A percentile compares a stretch with the other conserved stretches of the same genome.
Conservation (phyloP, 192 early-diverging fungal species). For the Endogone sp. region DNA sequence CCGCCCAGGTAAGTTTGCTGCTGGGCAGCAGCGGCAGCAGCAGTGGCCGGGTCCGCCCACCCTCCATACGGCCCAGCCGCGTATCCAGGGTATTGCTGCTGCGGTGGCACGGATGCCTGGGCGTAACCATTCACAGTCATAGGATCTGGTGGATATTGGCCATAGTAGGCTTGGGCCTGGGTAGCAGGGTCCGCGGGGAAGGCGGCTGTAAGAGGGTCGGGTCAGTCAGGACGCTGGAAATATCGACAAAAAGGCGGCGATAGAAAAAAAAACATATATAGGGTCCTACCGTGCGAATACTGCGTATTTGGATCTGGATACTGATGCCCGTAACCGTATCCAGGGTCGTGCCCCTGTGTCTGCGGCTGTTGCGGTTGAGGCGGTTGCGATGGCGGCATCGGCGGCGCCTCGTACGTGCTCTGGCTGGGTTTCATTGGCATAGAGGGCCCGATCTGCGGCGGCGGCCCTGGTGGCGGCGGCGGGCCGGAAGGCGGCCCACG, state of each 20-base stretch:
- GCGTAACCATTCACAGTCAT: slow-evolving; percentile 9
- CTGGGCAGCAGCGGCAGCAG: no score
- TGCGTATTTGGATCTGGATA: slow-evolving; percentile 5
- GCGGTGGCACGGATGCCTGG: slow-evolving; percentile 12
- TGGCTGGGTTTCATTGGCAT: slow-evolving; percentile 6
- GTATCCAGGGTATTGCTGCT: slow-evolving; percentile 21
- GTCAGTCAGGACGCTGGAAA: no score
- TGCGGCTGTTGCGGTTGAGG: slow-evolving; percentile 8
- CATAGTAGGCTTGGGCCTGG: slow-evolving; percentile 20
- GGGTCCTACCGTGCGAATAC: slow-evolving; percentile 1
- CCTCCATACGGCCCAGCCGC: slow-evolving; percentile 6
- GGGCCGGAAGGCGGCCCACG: slow-evolving; percentile 29
- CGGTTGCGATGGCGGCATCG: slow-evolving; percentile 17
- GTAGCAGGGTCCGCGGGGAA: slow-evolving; percentile 16
- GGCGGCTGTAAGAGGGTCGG: slow-evolving; percentile 18
- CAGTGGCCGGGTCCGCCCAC: slow-evolving; percentile 8
- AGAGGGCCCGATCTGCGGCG: slow-evolving; percentile 2
- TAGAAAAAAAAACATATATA: background rate
- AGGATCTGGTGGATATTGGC: slow-evolving; percentile 24
- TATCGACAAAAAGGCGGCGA: no score
- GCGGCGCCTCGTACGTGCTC: slow-evolving; percentile 29
- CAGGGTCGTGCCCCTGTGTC: background rate
- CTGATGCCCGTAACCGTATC: slow-evolving; percentile 6
- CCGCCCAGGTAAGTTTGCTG: no score
- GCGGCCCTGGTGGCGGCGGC: slow-evolving; percentile 8